Conservation (phyloP, 2,329 filamentous ascomycete genomes). For the Metarhizium humberi region DNA sequence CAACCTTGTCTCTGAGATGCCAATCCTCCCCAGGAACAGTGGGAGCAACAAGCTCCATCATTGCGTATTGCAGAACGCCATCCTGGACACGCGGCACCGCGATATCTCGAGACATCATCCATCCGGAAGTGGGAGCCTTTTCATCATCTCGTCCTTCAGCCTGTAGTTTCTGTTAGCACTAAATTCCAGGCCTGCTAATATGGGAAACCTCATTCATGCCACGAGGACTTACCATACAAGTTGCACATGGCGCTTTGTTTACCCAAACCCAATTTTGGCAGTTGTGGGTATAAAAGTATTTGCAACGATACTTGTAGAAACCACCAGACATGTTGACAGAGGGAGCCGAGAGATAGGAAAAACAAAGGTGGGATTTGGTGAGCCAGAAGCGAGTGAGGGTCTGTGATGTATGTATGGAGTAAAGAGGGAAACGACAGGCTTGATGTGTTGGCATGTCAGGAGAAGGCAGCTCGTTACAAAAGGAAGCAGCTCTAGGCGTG, state of each 20-base stretch:
- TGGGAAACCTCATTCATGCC: not conserved
- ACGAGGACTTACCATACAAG: slow-evolving; percentile 34
- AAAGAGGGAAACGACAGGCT: not conserved
- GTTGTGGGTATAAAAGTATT: slow-evolving; percentile 42
- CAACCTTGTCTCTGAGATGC: slow-evolving; percentile 19
- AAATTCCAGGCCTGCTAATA: not conserved
- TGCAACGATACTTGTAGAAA: slow-evolving; percentile 46
- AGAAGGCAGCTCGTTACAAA: not conserved
- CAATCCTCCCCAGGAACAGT: slow-evolving; percentile 27
- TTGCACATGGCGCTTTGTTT: slow-evolving; percentile 38
- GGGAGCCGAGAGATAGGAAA: not conserved
- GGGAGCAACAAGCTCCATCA: slow-evolving; percentile 35
- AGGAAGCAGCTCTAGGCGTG: not conserved
- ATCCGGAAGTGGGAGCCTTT: slow-evolving; percentile 16
- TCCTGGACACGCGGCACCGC: slow-evolving; percentile 35
- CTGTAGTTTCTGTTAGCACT: slow-evolving; percentile 19
- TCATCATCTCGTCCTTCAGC: slow-evolving; percentile 40
- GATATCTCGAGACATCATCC: slow-evolving; percentile 29
- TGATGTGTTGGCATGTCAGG: not conserved
- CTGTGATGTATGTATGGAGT: not conserved
- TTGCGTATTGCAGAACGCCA: slow-evolving; percentile 36
- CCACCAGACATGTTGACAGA: slow-evolving; percentile 23
- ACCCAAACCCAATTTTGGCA: slow-evolving; percentile 47
- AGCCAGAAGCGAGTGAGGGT: not conserved
- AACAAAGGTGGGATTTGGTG: not conserved